Evolutionary conservation across 345 rosid species (phyloP).

Genomic region (Punica granatum): DNA sequence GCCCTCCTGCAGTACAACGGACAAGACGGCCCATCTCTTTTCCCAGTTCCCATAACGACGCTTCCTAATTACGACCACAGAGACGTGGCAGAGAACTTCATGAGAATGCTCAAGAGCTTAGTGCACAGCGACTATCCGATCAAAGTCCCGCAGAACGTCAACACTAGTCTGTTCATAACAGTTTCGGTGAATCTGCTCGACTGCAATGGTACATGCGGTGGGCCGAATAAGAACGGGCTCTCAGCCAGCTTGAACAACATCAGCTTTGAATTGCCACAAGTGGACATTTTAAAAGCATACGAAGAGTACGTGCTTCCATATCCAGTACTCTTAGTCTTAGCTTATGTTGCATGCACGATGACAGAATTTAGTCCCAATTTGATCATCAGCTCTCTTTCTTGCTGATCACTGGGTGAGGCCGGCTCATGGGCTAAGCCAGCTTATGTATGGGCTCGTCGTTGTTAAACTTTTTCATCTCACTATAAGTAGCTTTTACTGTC

Average conservation of each 20-base stretch:
- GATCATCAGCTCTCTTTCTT: too few species aligned
- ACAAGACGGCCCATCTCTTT: conserved; percentile 6
- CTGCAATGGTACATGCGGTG: background rate
- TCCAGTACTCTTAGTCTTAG: background rate
- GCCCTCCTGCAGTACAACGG: conserved; percentile 16
- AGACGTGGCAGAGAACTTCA: conserved; percentile 4
- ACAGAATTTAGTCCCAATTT: too few species aligned
- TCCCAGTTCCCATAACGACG: conserved; percentile 7
- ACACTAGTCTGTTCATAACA: conserved; percentile 10
- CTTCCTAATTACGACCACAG: conserved; percentile 1
- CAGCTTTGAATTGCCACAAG: conserved; percentile 4
- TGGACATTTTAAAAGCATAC: conserved; percentile 8
- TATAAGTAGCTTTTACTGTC: too few species aligned
- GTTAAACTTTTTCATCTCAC: too few species aligned
- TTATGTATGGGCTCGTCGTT: too few species aligned
- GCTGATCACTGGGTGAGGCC: too few species aligned
- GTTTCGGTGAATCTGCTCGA: conserved; percentile 1
- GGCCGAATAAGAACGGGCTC: background rate
- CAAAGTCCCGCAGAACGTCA: conserved; percentile 16
- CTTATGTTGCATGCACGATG: too few species aligned
- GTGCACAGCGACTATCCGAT: background rate
- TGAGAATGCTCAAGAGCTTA: conserved; percentile 10
- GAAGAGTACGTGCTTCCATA: background rate
- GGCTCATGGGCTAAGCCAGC: too few species aligned
- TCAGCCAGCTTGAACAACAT: conserved; percentile 15